A percentile compares a stretch with the other conserved stretches of the same genome.
phyloP scores from a whole-genome alignment of 306 rosid species.

The Cicer chorassanicum region DNA sequence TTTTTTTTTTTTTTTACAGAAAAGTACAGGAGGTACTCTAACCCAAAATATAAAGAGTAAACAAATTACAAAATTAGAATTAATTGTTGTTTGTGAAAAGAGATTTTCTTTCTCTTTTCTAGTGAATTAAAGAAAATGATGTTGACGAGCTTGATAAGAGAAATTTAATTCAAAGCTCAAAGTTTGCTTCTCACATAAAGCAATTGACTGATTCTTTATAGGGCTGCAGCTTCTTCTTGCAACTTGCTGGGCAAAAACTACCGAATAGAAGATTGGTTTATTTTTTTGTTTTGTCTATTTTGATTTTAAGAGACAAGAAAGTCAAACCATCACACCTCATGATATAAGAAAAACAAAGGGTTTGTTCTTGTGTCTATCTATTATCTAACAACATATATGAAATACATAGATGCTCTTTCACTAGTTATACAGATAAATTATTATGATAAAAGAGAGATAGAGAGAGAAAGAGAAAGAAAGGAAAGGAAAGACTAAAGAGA shows the following conservation, averaged over 20 bases:
- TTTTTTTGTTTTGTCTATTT: conserved; percentile 13
- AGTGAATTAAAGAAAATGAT: not conserved
- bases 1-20: not conserved
- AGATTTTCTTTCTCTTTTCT: not conserved
- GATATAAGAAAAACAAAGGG: conserved; percentile 25
- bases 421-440: conserved; percentile 22
- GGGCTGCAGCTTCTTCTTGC: conserved; percentile 2
- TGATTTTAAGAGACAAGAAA: conserved; percentile 36
- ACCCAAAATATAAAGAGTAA: not conserved
- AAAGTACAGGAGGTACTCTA: not conserved
- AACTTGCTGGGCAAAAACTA: conserved; percentile 1
- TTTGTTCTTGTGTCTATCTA: conserved; percentile 1
- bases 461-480: not conserved
- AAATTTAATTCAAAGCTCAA: conserved; percentile 30
- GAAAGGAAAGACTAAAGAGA: conserved; percentile 19
- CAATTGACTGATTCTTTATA: conserved; percentile 33
- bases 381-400: conserved; percentile 32
- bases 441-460: not conserved
- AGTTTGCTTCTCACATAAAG: conserved; percentile 15
- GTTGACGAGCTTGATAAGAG: not conserved
- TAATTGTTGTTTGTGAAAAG: not conserved
- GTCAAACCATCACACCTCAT: conserved; percentile 48
- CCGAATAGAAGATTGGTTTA: conserved; percentile 14
- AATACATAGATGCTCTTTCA: conserved; percentile 31
- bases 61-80: not conserved